Evolutionary conservation across 2,329 filamentous ascomycete species (phyloP).

Genomic region (Trichoderma sp.): DNA sequence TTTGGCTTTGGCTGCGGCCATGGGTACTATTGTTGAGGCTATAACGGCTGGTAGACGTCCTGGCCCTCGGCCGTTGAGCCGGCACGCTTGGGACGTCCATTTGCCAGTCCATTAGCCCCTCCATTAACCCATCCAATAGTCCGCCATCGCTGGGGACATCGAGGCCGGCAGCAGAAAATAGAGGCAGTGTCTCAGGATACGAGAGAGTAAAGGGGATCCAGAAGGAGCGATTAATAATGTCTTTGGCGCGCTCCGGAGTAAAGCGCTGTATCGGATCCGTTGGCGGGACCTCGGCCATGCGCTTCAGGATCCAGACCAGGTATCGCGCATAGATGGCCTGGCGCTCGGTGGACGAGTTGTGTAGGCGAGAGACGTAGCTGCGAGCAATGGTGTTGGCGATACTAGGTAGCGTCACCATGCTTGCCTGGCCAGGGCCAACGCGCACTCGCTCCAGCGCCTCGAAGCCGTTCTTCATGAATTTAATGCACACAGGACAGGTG

Average conservation of each 20-base stretch:
- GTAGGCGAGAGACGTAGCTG: constrained; percentile 39
- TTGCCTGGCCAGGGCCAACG: constrained; percentile 31
- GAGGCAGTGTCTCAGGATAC: constrained; percentile 35
- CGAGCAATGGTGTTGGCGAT: constrained; percentile 43
- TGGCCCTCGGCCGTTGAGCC: constrained; percentile 1
- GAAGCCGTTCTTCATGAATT: constrained; percentile 40
- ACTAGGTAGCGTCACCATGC: constrained; percentile 42
- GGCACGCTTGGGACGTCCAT: constrained; percentile 7
- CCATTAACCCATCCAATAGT: constrained; percentile 13
- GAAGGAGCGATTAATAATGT: constrained; percentile 37
- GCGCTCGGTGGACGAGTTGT: constrained; percentile 25
- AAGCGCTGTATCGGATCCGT: constrained; percentile 32
- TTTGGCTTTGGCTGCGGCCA: neutral
- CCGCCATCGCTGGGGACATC: constrained; percentile 30
- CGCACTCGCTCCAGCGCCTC: constrained; percentile 35
- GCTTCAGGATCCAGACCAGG: constrained; percentile 43
- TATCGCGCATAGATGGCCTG: constrained; percentile 37
- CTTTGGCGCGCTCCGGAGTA: constrained; percentile 29
- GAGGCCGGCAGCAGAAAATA: constrained; percentile 41
- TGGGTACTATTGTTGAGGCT: constrained; percentile 4
- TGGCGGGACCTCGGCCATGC: constrained; percentile 35
- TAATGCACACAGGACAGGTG: constrained; percentile 44
- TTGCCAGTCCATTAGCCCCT: constrained; percentile 22
- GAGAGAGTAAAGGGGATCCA: constrained; percentile 41
- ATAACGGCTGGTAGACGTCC: constrained; percentile 13